Percentiles rank a stretch among this genome's conserved stretches.
phyloP scores from a whole-genome alignment of 495 filamentous ascomycete genomes.

The Xylaria scruposa region DNA sequence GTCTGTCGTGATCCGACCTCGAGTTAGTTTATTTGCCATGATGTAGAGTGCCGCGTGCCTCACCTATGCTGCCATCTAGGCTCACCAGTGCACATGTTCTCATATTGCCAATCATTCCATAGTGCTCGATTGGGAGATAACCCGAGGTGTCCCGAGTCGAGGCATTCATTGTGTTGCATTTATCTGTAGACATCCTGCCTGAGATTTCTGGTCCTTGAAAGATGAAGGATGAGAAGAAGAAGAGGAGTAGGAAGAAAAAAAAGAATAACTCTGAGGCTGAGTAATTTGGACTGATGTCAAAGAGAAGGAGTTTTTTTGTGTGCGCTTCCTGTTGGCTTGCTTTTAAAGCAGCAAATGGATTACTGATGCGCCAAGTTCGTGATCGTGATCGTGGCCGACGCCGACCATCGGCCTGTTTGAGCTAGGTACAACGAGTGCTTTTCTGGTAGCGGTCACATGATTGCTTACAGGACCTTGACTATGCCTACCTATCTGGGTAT shows the following conservation, averaged over 20 bases:
- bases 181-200: constrained; percentile 31
- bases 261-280: not conserved
- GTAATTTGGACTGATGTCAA: not conserved
- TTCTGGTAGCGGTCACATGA: not conserved
- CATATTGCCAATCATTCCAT: constrained; percentile 80
- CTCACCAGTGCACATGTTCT: constrained; percentile 75
- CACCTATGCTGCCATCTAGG: constrained; percentile 67
- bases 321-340: not conserved
- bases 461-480: not conserved
- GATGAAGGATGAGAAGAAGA: not conserved
- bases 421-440: not conserved
- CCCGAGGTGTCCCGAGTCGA: constrained; percentile 42
- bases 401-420: not conserved
- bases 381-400: not conserved
- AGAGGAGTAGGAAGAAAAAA: not conserved
- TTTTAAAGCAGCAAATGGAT: not conserved
- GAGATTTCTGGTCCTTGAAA: not conserved
- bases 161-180: constrained; percentile 37
- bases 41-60: not conserved
- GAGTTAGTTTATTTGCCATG: constrained; percentile 5
- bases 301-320: not conserved
- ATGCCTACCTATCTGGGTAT: not conserved
- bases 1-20: constrained; percentile 44
- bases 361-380: not conserved
- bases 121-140: constrained; percentile 74